Percentiles rank a stretch among this genome's conserved stretches.
Evolutionary conservation across 2,329 filamentous ascomycete species (phyloP).

Genomic region (Aureobasidium sp.): DNA sequence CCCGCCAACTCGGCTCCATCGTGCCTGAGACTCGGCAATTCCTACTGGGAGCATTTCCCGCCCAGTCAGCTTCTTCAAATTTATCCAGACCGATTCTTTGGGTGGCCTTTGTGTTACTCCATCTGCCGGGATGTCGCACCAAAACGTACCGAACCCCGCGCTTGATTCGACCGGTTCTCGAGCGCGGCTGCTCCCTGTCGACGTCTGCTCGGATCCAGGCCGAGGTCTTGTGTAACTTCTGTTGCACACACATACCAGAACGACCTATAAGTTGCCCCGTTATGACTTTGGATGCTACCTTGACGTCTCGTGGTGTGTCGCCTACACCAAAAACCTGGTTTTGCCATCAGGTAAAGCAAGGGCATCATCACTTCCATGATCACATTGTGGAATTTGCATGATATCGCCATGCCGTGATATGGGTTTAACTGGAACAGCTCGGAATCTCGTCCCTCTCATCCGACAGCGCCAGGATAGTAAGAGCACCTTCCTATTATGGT

Average conservation of each 20-base stretch:
- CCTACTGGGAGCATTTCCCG: background rate
- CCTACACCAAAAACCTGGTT: background rate
- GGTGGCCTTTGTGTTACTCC: background rate
- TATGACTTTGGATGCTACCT: too few relatives aligned
- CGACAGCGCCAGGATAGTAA: too few relatives aligned
- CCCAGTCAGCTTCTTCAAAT: background rate
- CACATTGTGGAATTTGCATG: background rate
- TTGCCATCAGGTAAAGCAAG: background rate
- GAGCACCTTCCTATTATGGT: too few relatives aligned
- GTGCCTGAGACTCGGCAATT: constrained; percentile 3
- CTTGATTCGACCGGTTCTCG: background rate
- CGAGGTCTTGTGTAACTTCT: background rate
- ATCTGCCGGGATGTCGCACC: background rate
- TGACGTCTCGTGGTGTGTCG: background rate
- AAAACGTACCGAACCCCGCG: background rate
- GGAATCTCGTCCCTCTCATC: background rate
- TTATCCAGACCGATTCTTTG: background rate
- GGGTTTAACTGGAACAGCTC: background rate
- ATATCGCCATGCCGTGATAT: background rate
- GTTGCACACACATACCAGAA: background rate
- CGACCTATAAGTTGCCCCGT: too few relatives aligned
- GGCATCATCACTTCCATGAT: background rate
- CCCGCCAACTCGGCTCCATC: constrained; percentile 1
- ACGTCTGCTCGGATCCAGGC: background rate
- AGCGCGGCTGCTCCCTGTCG: background rate